Evolutionary conservation across 208 protist genomes (phyloP).

Genomic region (Leishmania mexicana): DNA sequence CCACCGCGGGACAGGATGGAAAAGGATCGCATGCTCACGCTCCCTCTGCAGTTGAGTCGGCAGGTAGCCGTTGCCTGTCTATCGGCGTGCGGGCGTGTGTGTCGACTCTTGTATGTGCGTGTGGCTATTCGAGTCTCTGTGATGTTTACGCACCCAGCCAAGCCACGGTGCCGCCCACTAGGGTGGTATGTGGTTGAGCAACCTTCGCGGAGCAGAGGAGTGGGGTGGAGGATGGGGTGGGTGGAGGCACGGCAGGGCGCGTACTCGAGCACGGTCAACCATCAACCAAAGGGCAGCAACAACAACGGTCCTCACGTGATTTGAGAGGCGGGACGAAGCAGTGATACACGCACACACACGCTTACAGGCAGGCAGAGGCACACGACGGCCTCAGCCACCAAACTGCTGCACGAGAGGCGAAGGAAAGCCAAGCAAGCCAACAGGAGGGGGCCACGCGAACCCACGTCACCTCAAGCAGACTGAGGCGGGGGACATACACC

Average conservation of each 20-base stretch:
- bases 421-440: background rate
- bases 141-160: background rate
- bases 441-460: background rate
- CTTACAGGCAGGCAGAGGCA: background rate
- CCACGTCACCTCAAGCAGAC: background rate
- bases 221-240: no score
- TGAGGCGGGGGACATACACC: background rate
- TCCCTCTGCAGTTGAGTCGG: background rate
- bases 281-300: background rate
- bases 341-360: background rate
- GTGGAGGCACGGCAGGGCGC: no score
- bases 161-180: background rate
- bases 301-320: background rate
- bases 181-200: background rate
- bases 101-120: background rate
- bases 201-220: background rate
- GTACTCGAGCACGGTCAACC: background rate
- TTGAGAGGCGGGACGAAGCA: background rate
- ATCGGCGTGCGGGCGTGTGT: background rate
- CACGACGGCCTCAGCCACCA: background rate
- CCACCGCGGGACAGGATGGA: background rate
- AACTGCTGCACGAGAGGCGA: background rate
- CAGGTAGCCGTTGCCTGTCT: background rate
- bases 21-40: constrained; percentile 3
- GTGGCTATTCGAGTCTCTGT: background rate